Conservation (phyloP, 352 stramenopile genomes). For the Salisapilia sapeloensis region DNA sequence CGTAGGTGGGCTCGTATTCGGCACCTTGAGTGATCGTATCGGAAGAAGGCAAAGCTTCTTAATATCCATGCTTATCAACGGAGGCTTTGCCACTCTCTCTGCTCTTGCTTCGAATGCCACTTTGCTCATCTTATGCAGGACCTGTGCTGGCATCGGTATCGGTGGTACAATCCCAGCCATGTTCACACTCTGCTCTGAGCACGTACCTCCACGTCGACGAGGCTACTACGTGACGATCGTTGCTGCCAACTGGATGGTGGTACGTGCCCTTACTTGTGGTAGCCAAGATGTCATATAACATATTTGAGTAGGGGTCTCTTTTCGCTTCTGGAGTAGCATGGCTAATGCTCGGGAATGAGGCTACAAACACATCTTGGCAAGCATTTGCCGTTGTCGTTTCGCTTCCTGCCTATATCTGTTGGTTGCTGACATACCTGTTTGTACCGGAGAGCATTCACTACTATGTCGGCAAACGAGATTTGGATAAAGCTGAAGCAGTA, state of each 20-base stretch:
- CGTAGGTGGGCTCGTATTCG: conserved; percentile 63
- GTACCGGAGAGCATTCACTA: conserved; percentile 75
- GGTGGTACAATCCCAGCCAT: conserved; percentile 73
- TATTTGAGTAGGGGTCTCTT: conserved; percentile 33
- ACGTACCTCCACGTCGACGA: conserved; percentile 53
- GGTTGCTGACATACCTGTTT: conserved; percentile 42
- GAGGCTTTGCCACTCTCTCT: conserved; percentile 55
- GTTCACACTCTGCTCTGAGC: conserved; percentile 78
- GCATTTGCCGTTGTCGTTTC: conserved; percentile 57
- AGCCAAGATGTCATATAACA: background rate
- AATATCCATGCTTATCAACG: conserved; percentile 69
- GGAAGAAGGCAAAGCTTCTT: conserved; percentile 56
- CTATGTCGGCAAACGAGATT: conserved; percentile 24
- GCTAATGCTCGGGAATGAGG: conserved; percentile 47
- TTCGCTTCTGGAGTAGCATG: conserved; percentile 71
- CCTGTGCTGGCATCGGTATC: conserved; percentile 58
- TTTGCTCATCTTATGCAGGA: conserved; percentile 41
- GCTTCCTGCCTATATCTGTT: conserved; percentile 45
- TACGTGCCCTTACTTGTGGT: conserved; percentile 7
- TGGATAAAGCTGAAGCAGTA: conserved; percentile 32
- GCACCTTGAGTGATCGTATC: conserved; percentile 55
- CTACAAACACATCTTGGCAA: conserved; percentile 37
- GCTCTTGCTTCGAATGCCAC: conserved; percentile 42
- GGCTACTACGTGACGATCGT: conserved; percentile 79
- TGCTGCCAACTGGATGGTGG: conserved; percentile 84